Conservation (phyloP, 306 rosid genomes). For the Castanea sativa region DNA sequence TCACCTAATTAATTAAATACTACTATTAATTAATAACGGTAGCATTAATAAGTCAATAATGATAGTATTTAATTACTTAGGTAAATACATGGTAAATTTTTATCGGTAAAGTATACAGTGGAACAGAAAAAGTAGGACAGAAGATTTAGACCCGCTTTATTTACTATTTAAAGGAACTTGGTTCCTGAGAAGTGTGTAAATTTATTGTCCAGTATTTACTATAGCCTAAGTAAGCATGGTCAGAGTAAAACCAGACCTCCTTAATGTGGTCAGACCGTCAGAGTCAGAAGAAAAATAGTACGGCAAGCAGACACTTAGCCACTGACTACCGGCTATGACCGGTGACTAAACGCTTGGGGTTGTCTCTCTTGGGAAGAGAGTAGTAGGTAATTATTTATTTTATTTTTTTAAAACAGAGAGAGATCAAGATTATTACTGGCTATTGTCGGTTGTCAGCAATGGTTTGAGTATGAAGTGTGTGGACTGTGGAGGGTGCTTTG, state of each 20-base stretch:
- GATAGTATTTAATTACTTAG: no score
- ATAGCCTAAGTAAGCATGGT: constrained; percentile 2
- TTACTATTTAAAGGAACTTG: neutral
- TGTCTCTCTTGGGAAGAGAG: constrained; percentile 23
- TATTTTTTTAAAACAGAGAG: neutral
- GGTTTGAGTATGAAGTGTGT: constrained; percentile 19
- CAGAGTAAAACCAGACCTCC: constrained; percentile 18
- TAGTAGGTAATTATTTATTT: no score
- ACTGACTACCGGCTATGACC: constrained; percentile 50
- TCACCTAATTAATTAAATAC: no score
- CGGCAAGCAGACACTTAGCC: constrained; percentile 24
- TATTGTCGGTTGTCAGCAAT: constrained; percentile 45
- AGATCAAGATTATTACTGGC: constrained; percentile 19
- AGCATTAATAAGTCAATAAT: no score
- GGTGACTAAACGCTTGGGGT: constrained; percentile 45
- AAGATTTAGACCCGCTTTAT: no score
- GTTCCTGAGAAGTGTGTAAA: constrained; percentile 1
- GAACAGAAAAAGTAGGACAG: no score
- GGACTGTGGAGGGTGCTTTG: constrained; percentile 20
- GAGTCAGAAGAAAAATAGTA: constrained; percentile 22
- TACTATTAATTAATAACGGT: no score
- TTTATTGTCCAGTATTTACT: neutral
- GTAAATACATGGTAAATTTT: no score
- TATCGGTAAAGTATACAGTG: no score
- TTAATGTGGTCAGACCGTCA: neutral